Base-by-base conservation (phyloP, 202 grass and related monocot genomes). In the Eragrostis tef region DNA sequence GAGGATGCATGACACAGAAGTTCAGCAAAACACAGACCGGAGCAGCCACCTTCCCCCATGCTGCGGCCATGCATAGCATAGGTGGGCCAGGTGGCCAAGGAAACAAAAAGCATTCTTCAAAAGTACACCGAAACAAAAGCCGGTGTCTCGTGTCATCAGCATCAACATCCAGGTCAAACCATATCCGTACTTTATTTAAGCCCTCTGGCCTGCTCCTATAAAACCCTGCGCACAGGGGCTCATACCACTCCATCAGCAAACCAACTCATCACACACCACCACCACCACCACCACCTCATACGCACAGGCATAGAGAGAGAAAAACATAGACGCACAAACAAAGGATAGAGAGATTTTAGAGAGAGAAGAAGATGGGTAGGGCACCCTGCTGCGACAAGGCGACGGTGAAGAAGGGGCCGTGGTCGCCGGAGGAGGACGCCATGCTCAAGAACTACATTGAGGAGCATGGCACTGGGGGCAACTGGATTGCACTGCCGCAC, bases 311-410 rank as follows among this genome's bases (percentile, higher is more conserved):
- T 11, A 25, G 4, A 27, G 13, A 24, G 26, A 5, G 13, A 16
- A 11, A 49, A 2, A 13, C 11, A 24, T 61, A 61, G 22, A 61
- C 58, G 22, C n/a, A 51, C 31, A 68, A 1, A 14, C 19, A 81
- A n/a, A 82, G 11, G 63, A 44, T 51, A 48, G 29, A 73, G 2
- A 62, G 49, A 63, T 4, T 39, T 39, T 39, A 51, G 2, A 26
- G 27, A 78, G 20, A 51, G 21, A 80, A 60, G 36, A 70, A 83
- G 51, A 96, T 97, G 93, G 94, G 94, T 14, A 89, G 94, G 50
- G 94, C 91, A 64, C 94, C 94, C 16, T 97, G 94, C 85, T 97
- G 94, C 70, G 94, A 97, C 86, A 97, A 97, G 86, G 78, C 90
- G 3, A 84, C 74, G 75, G 94, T 97, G 84, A 97, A 97, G 91